phyloP scores from a whole-genome alignment of 495 filamentous ascomycete genomes.

The Parathielavia hyrcaniae region DNA sequence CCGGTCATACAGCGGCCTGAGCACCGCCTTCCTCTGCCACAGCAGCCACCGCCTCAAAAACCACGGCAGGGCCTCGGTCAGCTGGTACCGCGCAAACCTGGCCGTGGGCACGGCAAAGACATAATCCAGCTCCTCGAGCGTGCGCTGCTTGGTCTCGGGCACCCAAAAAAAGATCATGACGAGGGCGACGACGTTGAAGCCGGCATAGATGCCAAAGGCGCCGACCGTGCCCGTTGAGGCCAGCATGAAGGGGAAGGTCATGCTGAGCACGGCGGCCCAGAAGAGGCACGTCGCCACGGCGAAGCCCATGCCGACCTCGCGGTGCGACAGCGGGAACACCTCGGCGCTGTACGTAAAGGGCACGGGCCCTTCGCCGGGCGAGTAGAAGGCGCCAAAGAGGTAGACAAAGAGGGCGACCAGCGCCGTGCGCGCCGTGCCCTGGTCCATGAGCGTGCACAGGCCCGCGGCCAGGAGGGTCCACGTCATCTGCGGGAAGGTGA shows the following conservation, averaged over 20 bases:
- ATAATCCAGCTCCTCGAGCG: conserved; percentile 76
- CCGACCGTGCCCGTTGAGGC: conserved; percentile 45
- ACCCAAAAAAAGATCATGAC: conserved; percentile 63
- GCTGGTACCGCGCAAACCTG: conserved; percentile 59
- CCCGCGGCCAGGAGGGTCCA: conserved; percentile 71
- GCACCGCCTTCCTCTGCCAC: conserved; percentile 44
- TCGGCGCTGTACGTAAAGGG: conserved; percentile 78
- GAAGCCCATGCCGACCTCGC: conserved; percentile 69
- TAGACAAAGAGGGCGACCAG: conserved; percentile 66
- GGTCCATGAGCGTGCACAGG: conserved; percentile 57
- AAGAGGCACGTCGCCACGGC: conserved; percentile 63
- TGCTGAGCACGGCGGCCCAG: conserved; percentile 58
- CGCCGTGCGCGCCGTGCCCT: conserved; percentile 49
- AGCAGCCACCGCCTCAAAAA: conserved; percentile 65
- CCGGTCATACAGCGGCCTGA: conserved; percentile 58
- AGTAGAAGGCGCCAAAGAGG: conserved; percentile 67
- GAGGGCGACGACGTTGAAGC: conserved; percentile 56
- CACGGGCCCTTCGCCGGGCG: conserved; percentile 74
- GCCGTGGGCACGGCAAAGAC: conserved; percentile 68
- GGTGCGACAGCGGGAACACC: conserved; percentile 67
- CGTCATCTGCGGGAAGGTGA: conserved; percentile 81
- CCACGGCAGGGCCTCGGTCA: conserved; percentile 56
- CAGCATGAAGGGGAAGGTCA: conserved; percentile 63
- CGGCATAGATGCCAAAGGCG: conserved; percentile 56
- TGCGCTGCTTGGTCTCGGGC: conserved; percentile 62